These are phyloP conservation scores for Mitragyna speciosa DNA, from an alignment of 257 asterid genomes.

Conservation along the genomic window DNA sequence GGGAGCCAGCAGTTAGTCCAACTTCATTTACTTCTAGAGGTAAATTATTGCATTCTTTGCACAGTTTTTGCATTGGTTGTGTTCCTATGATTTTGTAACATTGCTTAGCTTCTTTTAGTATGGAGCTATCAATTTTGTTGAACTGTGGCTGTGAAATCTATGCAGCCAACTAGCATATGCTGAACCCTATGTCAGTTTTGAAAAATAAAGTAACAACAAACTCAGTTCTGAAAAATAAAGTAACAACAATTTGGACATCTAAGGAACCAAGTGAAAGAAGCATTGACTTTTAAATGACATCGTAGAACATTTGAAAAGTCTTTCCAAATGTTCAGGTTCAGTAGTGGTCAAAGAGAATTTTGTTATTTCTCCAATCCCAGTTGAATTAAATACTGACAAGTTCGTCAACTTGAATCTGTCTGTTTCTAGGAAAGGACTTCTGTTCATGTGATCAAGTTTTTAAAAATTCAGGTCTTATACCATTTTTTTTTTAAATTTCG, in stretches of 20 bases:
- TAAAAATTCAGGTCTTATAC: background rate
- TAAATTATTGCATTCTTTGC: conserved; percentile 23
- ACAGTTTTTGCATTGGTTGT: background rate
- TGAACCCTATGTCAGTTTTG: background rate
- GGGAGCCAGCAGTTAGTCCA: conserved; percentile 35
- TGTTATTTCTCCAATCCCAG: background rate
- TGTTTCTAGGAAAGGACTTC: background rate
- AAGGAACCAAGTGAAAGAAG: background rate
- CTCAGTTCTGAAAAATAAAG: conserved; percentile 1
- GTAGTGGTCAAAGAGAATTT: background rate
- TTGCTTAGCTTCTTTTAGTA: background rate
- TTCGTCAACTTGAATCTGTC: background rate
- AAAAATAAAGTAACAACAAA: background rate
- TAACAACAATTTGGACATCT: background rate
- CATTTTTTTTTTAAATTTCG: background rate
- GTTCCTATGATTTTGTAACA: background rate
- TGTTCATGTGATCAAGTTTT: background rate
- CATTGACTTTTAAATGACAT: background rate
- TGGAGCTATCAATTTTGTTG: background rate
- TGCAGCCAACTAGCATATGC: background rate
- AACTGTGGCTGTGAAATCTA: background rate
- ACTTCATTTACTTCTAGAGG: conserved; percentile 45
- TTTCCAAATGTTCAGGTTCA: background rate
- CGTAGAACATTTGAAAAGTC: background rate
- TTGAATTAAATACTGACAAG: background rate